Evolutionary conservation across 129 eudicot genomes (phyloP), one percentile per base, ranked within the genome.

Genomic region (Flaveria bidentis): DNA sequence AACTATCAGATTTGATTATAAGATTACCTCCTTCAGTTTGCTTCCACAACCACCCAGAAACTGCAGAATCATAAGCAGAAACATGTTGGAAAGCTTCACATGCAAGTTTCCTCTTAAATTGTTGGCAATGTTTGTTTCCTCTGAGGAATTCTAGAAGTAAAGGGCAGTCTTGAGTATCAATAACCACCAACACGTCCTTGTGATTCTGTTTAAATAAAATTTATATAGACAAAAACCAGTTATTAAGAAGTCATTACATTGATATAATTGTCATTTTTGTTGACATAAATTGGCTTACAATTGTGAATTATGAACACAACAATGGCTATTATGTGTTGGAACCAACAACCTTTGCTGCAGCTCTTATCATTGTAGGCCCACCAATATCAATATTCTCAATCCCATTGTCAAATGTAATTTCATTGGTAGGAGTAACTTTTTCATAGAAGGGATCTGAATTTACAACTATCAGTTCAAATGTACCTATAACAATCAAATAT

Each of bases 41-140:
- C 80, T 87, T 94, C 98, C 98, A 88, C 71, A 94, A 55, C 96
- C 98, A 94, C 76, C 91, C 93, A 81, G 98, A 88, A 81, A 94
- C 96, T 62, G 98, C 98, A 75, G 98, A 87, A 82, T 94, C 98
- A 78, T 94, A 94, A 65, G 97, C 81, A 82, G 97, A 96, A 76
- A 83, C 88, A 71, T 20, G 22, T 20, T 20, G 22, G 22, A 20
- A 20, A 20, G 22, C 22, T 20, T 20, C 22, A 20, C 22, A 20
- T 94, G 97, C 97, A 8, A 94, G 90, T 80, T 72, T 85, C 66
- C 86, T 94, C 63, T 92, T 85, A 45, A 91, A 88, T 6, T 84
- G 86, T 67, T 80, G 91, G 80, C 89, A 90, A 71, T 83, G 93
- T 49, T 78, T 74, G 30, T 82, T 81, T 45, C 84, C 89, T 72